Percentiles rank a stretch among this genome's conserved stretches.
phyloP scores from a whole-genome alignment of 805 yeast species.

The Priceomyces haplophilus region DNA sequence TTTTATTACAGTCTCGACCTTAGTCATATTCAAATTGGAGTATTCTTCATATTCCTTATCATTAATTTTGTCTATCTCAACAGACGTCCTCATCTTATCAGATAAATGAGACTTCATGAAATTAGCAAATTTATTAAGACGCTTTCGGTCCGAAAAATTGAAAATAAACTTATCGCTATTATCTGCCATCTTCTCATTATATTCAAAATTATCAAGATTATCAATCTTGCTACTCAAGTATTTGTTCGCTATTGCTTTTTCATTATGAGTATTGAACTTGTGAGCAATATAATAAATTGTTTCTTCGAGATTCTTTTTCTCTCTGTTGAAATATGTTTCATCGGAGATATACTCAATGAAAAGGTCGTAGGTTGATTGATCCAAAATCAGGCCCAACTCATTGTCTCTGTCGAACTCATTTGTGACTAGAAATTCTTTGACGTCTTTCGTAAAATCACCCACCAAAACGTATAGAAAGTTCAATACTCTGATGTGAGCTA shows the following conservation, averaged over 20 bases:
- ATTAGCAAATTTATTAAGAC: conserved; percentile 51
- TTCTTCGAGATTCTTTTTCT: conserved; percentile 64
- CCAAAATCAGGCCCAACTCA: conserved; percentile 51
- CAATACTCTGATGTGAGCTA: conserved; percentile 74
- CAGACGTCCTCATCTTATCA: conserved; percentile 31
- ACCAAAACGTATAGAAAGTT: conserved; percentile 62
- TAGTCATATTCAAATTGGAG: conserved; percentile 35
- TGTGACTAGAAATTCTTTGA: conserved; percentile 56
- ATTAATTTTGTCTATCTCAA: conserved; percentile 10
- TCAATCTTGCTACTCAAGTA: conserved; percentile 31
- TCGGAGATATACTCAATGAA: conserved; percentile 69
- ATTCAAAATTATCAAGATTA: conserved; percentile 30
- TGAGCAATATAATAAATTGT: conserved; percentile 45
- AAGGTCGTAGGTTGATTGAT: conserved; percentile 68
- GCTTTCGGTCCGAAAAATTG: conserved; percentile 38
- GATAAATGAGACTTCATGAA: conserved; percentile 51
- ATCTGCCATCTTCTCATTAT: conserved; percentile 13
- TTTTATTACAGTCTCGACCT: conserved; percentile 63
- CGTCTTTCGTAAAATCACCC: conserved; percentile 57
- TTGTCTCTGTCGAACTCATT: conserved; percentile 47
- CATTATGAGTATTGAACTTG: conserved; percentile 40
- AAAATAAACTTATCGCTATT: conserved; percentile 27
- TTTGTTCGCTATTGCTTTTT: conserved; percentile 33
- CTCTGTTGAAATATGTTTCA: conserved; percentile 65
- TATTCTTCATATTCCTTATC: conserved; percentile 21